Evolutionary conservation across 192 early-diverging fungal genomes (phyloP).

Genomic region (Linnemannia hyalina): DNA sequence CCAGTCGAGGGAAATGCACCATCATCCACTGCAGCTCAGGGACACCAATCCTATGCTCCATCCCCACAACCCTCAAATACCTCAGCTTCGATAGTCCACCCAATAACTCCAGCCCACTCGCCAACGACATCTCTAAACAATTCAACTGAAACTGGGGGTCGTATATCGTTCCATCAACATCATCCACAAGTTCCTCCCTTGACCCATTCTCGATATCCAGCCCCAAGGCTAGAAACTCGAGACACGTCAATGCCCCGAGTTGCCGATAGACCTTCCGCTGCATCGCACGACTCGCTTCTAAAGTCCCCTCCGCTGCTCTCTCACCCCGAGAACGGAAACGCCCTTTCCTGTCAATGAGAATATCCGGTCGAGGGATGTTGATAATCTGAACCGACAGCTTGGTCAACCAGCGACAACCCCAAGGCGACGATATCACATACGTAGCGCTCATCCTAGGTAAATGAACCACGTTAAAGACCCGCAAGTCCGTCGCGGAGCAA

Average conservation of each 20-base stretch:
- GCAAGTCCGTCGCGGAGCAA: background rate
- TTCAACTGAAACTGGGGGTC: background rate
- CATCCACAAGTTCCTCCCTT: background rate
- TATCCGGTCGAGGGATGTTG: background rate
- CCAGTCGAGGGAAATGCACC: background rate
- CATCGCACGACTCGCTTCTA: background rate
- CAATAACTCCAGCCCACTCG: background rate
- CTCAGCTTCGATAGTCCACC: background rate
- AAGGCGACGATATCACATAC: background rate
- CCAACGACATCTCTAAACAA: background rate
- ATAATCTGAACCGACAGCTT: background rate
- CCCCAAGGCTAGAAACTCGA: background rate
- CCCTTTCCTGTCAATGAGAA: background rate
- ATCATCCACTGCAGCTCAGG: background rate
- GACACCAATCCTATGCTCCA: background rate
- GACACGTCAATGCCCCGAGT: background rate
- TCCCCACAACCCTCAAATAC: background rate
- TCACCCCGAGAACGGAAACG: background rate
- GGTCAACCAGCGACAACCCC: slow-evolving; percentile 1
- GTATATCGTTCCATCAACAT: background rate
- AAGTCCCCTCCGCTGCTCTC: background rate
- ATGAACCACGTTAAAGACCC: background rate
- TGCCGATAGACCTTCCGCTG: background rate
- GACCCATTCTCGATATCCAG: background rate
- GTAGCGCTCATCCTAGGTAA: background rate